Conservation (phyloP, 225 moss, liverwort and hornwort genomes). For the Pseudoscleropodium purum region DNA sequence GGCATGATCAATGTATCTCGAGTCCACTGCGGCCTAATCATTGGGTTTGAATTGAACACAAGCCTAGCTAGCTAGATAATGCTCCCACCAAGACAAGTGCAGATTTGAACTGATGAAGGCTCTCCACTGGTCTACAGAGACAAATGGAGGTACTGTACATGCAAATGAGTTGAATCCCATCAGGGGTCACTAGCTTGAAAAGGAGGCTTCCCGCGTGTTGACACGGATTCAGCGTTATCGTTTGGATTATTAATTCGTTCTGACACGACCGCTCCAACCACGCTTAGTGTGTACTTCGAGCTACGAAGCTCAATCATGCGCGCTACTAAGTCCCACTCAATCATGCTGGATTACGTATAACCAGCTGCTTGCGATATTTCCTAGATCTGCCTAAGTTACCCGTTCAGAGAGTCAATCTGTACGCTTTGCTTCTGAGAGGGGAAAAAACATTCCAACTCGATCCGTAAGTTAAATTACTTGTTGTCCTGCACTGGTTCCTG, state of each 20-base stretch:
- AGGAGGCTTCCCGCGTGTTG: neutral
- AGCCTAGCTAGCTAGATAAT: neutral
- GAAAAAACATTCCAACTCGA: neutral
- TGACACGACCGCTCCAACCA: neutral
- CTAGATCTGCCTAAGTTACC: neutral
- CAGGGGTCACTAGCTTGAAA: conserved; percentile 1
- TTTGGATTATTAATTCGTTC: neutral
- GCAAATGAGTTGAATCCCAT: neutral
- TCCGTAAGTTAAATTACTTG: neutral
- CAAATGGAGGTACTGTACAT: neutral
- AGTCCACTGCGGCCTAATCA: neutral
- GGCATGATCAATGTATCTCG: neutral
- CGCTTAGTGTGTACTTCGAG: neutral
- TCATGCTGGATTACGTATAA: neutral
- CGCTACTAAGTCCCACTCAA: neutral
- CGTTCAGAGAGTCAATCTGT: neutral
- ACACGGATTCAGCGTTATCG: conserved; percentile 1
- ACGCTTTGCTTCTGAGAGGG: neutral
- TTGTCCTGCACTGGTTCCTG: neutral
- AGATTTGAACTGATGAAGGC: neutral
- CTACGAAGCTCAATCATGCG: neutral
- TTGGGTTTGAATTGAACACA: neutral
- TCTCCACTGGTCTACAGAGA: neutral
- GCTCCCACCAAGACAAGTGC: neutral
- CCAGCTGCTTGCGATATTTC: neutral